Percentiles rank a stretch among this genome's conserved stretches.
Evolutionary conservation across 2,329 filamentous ascomycete genomes (phyloP).

Genomic region (Lithohypha guttulata): DNA sequence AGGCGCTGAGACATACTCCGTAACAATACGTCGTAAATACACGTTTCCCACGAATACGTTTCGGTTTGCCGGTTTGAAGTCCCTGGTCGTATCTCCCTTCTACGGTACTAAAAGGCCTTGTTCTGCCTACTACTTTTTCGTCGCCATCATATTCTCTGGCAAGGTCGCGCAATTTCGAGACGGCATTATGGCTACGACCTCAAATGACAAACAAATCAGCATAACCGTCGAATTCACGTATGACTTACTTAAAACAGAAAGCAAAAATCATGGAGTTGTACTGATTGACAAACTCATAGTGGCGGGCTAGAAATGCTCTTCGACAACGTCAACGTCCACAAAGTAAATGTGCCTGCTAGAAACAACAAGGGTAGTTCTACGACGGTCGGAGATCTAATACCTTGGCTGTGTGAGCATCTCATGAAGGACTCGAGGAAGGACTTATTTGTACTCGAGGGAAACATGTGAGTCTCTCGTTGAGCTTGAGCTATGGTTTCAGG

Average conservation of each 20-base stretch:
- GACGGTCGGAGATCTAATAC: slow-evolving; percentile 66
- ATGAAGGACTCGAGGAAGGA: slow-evolving; percentile 83
- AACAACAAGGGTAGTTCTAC: slow-evolving; percentile 43
- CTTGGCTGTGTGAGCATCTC: slow-evolving; percentile 64
- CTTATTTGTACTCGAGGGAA: slow-evolving; percentile 75
- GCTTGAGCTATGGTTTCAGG: slow-evolving; percentile 15
- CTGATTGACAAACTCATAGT: slow-evolving; percentile 42
- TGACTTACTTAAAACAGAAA: slow-evolving; percentile 19
- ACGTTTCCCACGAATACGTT: too few relatives aligned
- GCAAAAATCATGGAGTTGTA: not conserved
- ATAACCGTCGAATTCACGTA: slow-evolving; percentile 69
- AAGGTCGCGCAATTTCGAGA: too few relatives aligned
- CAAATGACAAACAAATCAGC: slow-evolving; percentile 31
- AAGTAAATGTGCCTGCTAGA: slow-evolving; percentile 52
- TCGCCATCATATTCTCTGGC: too few relatives aligned
- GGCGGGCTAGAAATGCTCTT: slow-evolving; percentile 94
- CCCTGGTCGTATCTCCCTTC: too few relatives aligned
- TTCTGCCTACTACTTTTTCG: too few relatives aligned
- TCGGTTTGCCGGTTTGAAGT: too few relatives aligned
- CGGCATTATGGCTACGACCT: too few relatives aligned
- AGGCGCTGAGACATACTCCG: too few relatives aligned
- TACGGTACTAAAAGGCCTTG: too few relatives aligned
- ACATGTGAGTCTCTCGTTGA: slow-evolving; percentile 57
- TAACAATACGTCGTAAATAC: too few relatives aligned
- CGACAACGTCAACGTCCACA: slow-evolving; percentile 64